Evolutionary conservation across 176 grass and related monocot species (phyloP).

Genomic region (Carex scoparia): DNA sequence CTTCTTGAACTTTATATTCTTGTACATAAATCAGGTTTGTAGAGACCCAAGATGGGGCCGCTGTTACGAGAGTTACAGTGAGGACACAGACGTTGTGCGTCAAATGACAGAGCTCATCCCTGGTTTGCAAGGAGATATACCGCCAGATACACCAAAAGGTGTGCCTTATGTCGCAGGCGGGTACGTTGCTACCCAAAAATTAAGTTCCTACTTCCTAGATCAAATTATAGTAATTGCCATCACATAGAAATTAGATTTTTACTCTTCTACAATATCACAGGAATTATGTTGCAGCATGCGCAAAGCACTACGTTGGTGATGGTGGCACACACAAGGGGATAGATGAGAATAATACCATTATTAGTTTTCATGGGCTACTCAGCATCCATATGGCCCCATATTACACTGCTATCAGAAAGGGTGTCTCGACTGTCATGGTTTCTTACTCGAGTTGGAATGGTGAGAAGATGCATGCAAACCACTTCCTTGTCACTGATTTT

Average conservation of each 20-base stretch:
- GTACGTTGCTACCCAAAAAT: constrained; percentile 15
- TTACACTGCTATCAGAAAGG: constrained; percentile 66
- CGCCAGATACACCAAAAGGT: constrained; percentile 35
- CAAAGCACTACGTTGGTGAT: constrained; percentile 89
- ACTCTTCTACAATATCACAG: constrained; percentile 15
- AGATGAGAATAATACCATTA: constrained; percentile 70
- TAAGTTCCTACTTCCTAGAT: background rate
- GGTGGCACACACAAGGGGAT: constrained; percentile 54
- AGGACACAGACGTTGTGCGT: constrained; percentile 64
- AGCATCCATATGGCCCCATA: constrained; percentile 82
- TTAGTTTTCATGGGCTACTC: constrained; percentile 53
- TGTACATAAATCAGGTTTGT: constrained; percentile 50
- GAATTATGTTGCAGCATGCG: constrained; percentile 65
- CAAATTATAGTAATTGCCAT: background rate
- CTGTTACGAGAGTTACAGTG: constrained; percentile 88
- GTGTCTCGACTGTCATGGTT: constrained; percentile 68
- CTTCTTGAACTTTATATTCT: background rate
- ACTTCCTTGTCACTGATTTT: constrained; percentile 56
- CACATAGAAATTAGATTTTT: background rate
- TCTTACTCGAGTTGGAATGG: constrained; percentile 90
- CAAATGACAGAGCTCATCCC: constrained; percentile 56
- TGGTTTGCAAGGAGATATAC: constrained; percentile 59
- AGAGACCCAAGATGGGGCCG: constrained; percentile 82
- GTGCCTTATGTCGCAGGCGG: constrained; percentile 50
- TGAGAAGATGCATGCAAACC: constrained; percentile 80